phyloP scores from a whole-genome alignment of 148 eudicot species.

The Heliosperma pusillum region DNA sequence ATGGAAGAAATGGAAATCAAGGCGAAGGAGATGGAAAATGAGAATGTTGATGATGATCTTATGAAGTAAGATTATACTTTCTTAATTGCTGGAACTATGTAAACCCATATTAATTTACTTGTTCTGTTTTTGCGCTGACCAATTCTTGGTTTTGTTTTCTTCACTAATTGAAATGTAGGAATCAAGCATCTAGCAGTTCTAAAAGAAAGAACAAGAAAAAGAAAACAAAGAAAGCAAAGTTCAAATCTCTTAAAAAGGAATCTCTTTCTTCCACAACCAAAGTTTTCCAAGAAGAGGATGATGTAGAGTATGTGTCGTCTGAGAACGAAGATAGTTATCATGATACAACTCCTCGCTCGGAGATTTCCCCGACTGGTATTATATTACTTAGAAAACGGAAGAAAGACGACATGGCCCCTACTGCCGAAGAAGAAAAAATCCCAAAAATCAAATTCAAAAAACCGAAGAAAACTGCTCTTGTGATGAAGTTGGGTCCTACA shows the following conservation, averaged over 20 bases:
- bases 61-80: conserved; percentile 38
- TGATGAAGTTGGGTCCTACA: conserved; percentile 23
- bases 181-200: conserved; percentile 35
- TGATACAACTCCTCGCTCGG: conserved; percentile 38
- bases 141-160: conserved; percentile 10
- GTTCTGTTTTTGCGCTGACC: not conserved
- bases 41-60: conserved; percentile 39
- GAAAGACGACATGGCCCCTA: conserved; percentile 31
- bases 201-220: conserved; percentile 74
- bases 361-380: conserved; percentile 29
- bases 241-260: conserved; percentile 76
- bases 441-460: conserved; percentile 57
- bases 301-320: conserved; percentile 38
- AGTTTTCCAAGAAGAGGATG: conserved; percentile 41
- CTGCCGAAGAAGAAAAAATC: conserved; percentile 38
- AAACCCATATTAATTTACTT: not conserved
- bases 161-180: conserved; percentile 36
- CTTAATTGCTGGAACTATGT: not conserved
- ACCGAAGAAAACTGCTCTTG: conserved; percentile 50
- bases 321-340: conserved; percentile 46
- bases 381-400: conserved; percentile 63
- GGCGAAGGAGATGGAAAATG: conserved; percentile 75
- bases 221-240: conserved; percentile 85
- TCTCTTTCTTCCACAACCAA: conserved; percentile 53
- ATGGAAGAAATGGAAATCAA: conserved; percentile 81